These are phyloP conservation scores for Metschnikowia corniflorae DNA, from an alignment of 805 yeast species.

Conservation along the genomic window DNA sequence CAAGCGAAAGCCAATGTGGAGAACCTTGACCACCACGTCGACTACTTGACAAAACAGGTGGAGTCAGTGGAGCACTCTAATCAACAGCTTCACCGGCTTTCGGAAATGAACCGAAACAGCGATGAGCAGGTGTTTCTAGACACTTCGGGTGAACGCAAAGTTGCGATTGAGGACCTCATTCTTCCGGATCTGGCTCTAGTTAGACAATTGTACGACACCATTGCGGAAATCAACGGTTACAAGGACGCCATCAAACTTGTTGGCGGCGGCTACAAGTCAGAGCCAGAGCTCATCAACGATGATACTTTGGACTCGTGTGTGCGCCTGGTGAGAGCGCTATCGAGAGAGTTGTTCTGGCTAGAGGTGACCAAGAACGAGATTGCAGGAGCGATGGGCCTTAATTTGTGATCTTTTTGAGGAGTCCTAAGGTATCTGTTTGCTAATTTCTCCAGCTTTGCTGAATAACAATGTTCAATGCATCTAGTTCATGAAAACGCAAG, in stretches of 20 bases:
- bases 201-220: conserved; percentile 59
- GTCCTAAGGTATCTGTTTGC: no score
- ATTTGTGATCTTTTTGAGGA: no score
- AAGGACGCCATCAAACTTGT: conserved; percentile 62
- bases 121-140: conserved; percentile 17
- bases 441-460: no score
- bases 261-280: conserved; percentile 42
- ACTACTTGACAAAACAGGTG: conserved; percentile 27
- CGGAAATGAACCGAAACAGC: conserved; percentile 23
- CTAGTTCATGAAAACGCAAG: no score
- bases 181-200: conserved; percentile 39
- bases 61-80: conserved; percentile 22
- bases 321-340: conserved; percentile 32
- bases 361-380: conserved; percentile 34
- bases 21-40: conserved; percentile 29
- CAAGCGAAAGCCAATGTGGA: conserved; percentile 36
- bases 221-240: conserved; percentile 66
- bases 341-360: conserved; percentile 42
- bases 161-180: conserved; percentile 33
- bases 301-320: conserved; percentile 32
- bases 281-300: conserved; percentile 34
- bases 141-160: conserved; percentile 3
- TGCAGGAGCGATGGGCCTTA: conserved; percentile 19
- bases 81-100: conserved; percentile 23
- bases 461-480: no score